Percentiles rank a stretch among this genome's conserved stretches.
Conservation (phyloP, 176 grass and related monocot genomes). For the Metroxylon sagu region DNA sequence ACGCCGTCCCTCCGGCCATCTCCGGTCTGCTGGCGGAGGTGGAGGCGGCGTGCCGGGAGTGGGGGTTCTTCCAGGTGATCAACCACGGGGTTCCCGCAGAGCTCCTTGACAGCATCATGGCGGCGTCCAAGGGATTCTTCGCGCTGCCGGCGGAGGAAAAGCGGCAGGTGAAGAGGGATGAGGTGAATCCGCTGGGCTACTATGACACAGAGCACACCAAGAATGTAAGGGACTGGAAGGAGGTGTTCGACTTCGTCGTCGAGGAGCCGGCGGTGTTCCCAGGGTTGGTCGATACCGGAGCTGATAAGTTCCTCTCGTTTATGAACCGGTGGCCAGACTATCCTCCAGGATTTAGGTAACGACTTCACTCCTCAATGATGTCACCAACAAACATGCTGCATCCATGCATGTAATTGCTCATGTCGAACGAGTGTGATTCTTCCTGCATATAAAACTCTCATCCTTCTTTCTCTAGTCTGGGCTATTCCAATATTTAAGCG, state of each 20-base stretch:
- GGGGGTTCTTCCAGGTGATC: constrained; percentile 86
- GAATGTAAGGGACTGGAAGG: constrained; percentile 98
- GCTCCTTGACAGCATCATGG: constrained; percentile 25
- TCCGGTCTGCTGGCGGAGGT: constrained; percentile 37
- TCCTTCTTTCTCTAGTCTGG: no score
- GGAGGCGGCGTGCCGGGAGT: constrained; percentile 53
- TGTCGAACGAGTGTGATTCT: no score
- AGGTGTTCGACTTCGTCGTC: constrained; percentile 60
- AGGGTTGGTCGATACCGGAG: not conserved
- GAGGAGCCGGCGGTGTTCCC: not conserved
- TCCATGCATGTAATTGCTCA: no score
- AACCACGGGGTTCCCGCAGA: constrained; percentile 48
- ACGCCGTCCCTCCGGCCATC: not conserved
- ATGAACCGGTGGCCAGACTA: constrained; percentile 64
- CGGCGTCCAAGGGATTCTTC: constrained; percentile 51
- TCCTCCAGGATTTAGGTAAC: constrained; percentile 49
- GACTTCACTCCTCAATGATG: no score
- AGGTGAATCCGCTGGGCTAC: constrained; percentile 55
- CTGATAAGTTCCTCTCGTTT: constrained; percentile 34
- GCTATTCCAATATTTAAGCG: no score
- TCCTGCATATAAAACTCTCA: no score
- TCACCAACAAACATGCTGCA: no score
- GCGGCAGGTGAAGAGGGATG: constrained; percentile 39
- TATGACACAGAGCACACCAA: constrained; percentile 82
- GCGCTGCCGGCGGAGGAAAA: constrained; percentile 33